Evolutionary conservation across 257 asterid species (phyloP), one percentile per base, ranked within the genome.

Genomic region (Solanum chilense): DNA sequence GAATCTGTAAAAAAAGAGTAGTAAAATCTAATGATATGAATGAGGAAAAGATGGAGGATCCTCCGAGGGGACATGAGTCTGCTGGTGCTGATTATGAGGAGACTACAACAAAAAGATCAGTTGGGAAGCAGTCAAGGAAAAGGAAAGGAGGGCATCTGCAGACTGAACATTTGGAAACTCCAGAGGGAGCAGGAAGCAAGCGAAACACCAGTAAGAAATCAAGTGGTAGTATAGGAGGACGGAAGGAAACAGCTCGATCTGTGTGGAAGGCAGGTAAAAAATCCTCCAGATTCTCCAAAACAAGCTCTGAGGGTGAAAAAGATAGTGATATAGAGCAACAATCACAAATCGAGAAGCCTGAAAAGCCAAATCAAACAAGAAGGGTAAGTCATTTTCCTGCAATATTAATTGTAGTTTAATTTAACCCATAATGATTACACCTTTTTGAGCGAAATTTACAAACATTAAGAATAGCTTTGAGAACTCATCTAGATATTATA

Each of bases 1-100:
- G 90, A 89, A 87, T 89, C 69, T 90, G 89, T 81, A 95, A 77
- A 92, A 94, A 90, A 87, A 89, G 96, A 88, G 93, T 86, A 90
- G 88, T 44, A 81, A 91, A 88, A 80, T 87, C 91, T 56, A 31
- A 58, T 39, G 92, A 89, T 81, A 90, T 80, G 33, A 90, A 84
- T 83, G 91, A 76, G 58, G 85, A 70, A 29, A 89, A 64, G 62
- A 88, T 92, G 25, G 93, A 87, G 82, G 86, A 80, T 31, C 88
- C 83, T 69, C 86, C 87, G 4, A 75, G 73, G 73, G 91, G 78
- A 84, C 86, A 14, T 20, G 93, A 90, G 81, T 73, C 64, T 73
- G 88, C 84, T 13, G 91, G 76, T 85, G 85, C 88, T 70, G 88
- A 88, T 86, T 49, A 49, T 49, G 85, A 78, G 42, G 90, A 86